Evolutionary conservation across 768 basidiomycete genomes (phyloP), one percentile per base, ranked within the genome.

Genomic region (Boletus vinaceobasis): DNA sequence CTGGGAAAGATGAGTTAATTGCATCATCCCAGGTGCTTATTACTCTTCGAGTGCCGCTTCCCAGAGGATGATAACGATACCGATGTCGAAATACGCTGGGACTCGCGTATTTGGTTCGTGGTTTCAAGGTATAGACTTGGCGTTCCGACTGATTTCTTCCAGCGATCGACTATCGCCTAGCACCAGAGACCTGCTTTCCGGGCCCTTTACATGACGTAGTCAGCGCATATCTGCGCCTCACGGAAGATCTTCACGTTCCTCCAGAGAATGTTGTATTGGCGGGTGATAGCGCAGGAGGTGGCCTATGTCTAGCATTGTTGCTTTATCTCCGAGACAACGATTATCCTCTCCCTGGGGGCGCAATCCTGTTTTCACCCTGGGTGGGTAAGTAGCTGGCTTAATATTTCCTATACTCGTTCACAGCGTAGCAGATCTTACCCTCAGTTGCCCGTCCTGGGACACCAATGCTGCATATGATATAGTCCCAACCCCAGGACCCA

Each of bases 391-490:
- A 29, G 19, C 15, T 51, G 4, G 52, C 15, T 32, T 38, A 33
- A 10, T 56, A 33, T 35, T 44, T n/a, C 29, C 40, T 32, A 45
- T 46, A 59, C 59, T 48, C 17, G 50, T 46, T 54, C 36, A 65
- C 48, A 17, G 7, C 40, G 23, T 19, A 35, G 19, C 60, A 91
- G 93, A 96, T 70, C 73, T 99, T 58, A 98, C 97, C 0, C 91
- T 97, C 85, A 95, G 93, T 60, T 98, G 94, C 69, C 91, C 94
- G 52, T 96, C 93, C n/a, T 98, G 96, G 93, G 93, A 96, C 31
- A 90, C 88, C 52, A 98, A 98, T 69, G 85, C 88, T 27, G 73
- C 79, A n/a, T 94, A 78, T 69, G 93, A 94, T 68, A 85, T 95
- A 43, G 83, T 94, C 1, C 87, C 90, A 3, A 77, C 78, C 45